Base-by-base conservation (phyloP, 768 basidiomycete genomes). In the Xerocomellus amylosporus region DNA sequence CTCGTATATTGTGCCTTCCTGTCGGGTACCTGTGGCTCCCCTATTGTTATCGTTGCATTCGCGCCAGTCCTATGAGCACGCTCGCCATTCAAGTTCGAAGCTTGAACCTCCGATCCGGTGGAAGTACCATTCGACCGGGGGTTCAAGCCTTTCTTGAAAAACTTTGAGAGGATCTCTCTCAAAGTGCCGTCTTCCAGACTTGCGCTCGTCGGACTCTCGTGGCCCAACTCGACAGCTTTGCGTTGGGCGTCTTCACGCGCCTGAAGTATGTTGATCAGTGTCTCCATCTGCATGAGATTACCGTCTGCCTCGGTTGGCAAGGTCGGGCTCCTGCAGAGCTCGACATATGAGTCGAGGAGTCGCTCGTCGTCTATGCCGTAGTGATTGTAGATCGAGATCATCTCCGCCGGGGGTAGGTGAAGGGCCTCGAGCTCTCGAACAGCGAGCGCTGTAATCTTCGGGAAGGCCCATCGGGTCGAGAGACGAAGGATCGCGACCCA, bases 401-500 rank as follows among this genome's bases (percentile, higher is more conserved):
- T 78, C 1, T 82, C 75, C 0, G 85, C 77, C 4, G 77, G 74
- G 0, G 73, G 64, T 39, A 86, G 74, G 0, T 63, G 36, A 8
- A 79, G 73, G 55, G 73, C 73, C 52, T 81, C 79, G 0, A 87
- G 70, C 59, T 86, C 79, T 4, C 84, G 79, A 2, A 85, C 60
- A 0, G 84, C 83, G 5, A 74, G 78, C 46, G 59, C 70, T 51
- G 67, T 80, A 39, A 86, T 77, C 53, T 80, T 74, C 0, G 66
- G 60, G 53, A 88, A 88, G 0, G 60, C 45, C 86, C 86, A 90
- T 13, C 74, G 72, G 13, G 77, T 68, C 0, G 86, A 69, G 22
- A 88, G 80, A 8, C 60, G 66, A 2, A 90, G 74, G 51, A 90
- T 82, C 0, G 64, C 66, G 0, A 66, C 59, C 88, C 88, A 90